Base-by-base conservation (phyloP, 768 basidiomycete genomes). In the Myochromella boudieri region DNA sequence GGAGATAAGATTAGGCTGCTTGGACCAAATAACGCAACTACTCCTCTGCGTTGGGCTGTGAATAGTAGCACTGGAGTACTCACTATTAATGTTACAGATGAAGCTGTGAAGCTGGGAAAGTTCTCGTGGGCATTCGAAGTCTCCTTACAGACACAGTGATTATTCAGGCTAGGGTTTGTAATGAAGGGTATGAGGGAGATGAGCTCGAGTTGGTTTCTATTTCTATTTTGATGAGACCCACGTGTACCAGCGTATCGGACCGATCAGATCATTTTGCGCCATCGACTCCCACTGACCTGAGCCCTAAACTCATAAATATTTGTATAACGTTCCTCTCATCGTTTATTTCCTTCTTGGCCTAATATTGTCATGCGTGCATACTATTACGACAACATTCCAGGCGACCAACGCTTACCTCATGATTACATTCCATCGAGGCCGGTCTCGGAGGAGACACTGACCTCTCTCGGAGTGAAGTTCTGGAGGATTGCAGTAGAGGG, bases 371-470 rank as follows among this genome's bases (percentile, higher is more conserved):
- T 90, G 88, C 82, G 81, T 33, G 84, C 83, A 9, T 87, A 85
- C 72, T 86, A 84, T 69, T 84, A 75, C 61, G 84, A 89, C 65
- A 77, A 87, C 58, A n/a, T 78, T 24, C 76, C 83, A 0, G 87
- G 85, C 22, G 91, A 95, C 67, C 92, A 93, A 60, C 82, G 88
- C 27, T 78, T 87, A 4, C 78, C 76, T 0, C 93, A 97, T 68
- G 81, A 93, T 64, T 85, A 78, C 14, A 72, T 77, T 15, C 75
- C 68, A n/a, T 68, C 74, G 3, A 76, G 80, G 12, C 68, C 79
- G 1, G 83, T 89, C 18, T 59, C 75, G 0, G 46, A 63, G 6
- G 69, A 74, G 7, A 68, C 66, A 5, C 77, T 97, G 27, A 52
- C 64, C 1, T 52, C 64, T 21, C 66, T 93, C 48, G 85, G 85